Evolutionary conservation across 2,329 filamentous ascomycete genomes (phyloP).

Genomic region (Bretziella fagacearum): DNA sequence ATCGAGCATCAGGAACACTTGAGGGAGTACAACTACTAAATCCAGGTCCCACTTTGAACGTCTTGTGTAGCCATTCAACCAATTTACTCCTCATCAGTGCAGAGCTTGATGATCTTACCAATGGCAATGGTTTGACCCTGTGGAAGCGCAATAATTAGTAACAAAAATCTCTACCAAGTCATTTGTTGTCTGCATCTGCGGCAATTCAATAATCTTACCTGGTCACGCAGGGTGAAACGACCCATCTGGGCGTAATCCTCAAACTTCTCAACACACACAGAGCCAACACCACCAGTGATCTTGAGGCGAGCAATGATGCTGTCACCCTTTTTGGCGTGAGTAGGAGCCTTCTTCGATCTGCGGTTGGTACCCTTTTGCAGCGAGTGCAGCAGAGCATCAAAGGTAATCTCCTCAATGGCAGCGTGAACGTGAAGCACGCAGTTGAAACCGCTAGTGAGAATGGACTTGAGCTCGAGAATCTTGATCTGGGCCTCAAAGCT

Average conservation of each 20-base stretch:
- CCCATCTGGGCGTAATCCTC: constrained; percentile 93
- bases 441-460: constrained; percentile 88
- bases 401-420: constrained; percentile 93
- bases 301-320: constrained; percentile 87
- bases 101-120: constrained; percentile 92
- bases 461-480: constrained; percentile 85
- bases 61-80: constrained; percentile 14
- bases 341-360: constrained; percentile 83
- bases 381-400: constrained; percentile 74
- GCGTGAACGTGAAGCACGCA: constrained; percentile 96
- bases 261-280: constrained; percentile 84
- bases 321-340: constrained; percentile 67
- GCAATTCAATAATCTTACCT: constrained; percentile 35
- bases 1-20: not conserved
- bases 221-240: constrained; percentile 75
- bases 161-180: no score
- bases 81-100: constrained; percentile 25
- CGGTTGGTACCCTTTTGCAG: constrained; percentile 85
- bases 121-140: constrained; percentile 98
- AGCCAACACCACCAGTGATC: constrained; percentile 67
- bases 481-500: constrained; percentile 93
- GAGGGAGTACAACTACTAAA: not conserved
- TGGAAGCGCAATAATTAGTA: not conserved
- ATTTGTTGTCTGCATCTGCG: not conserved
- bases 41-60: not conserved